These are phyloP conservation scores for Cordyceps fumosorosea DNA, from an alignment of 2,329 filamentous ascomycete species.

Conservation along the genomic window DNA sequence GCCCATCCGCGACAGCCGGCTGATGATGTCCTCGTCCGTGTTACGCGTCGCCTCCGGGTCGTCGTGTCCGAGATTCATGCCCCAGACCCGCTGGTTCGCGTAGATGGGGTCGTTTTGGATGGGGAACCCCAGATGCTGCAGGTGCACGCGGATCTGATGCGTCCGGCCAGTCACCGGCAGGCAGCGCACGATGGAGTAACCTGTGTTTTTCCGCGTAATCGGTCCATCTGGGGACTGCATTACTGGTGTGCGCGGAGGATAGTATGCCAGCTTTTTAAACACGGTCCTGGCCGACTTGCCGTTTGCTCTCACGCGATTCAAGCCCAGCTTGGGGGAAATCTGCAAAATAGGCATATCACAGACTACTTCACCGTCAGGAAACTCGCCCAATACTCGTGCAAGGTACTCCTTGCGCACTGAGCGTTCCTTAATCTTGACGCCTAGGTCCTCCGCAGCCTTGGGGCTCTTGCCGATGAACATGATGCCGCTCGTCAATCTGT, in stretches of 20 bases:
- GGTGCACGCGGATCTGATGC: conserved; percentile 88
- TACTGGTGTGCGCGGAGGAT: conserved; percentile 47
- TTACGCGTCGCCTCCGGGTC: conserved; percentile 61
- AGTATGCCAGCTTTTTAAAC: conserved; percentile 90
- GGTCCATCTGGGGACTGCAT: conserved; percentile 19
- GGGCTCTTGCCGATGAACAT: conserved; percentile 95
- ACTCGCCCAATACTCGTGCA: conserved; percentile 82
- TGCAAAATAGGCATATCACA: conserved; percentile 91
- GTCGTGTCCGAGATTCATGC: conserved; percentile 63
- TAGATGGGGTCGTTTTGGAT: conserved; percentile 98
- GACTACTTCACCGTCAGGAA: conserved; percentile 83
- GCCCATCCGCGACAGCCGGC: conserved; percentile 79
- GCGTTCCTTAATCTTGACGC: conserved; percentile 67
- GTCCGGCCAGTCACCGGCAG: conserved; percentile 89
- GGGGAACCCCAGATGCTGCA: conserved; percentile 90
- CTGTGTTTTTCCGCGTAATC: conserved; percentile 51
- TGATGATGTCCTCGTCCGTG: conserved; percentile 85
- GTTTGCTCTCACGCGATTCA: conserved; percentile 90
- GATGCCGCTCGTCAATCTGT: conserved; percentile 87
- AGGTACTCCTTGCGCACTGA: conserved; percentile 94
- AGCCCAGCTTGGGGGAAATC: conserved; percentile 88
- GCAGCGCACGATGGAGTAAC: conserved; percentile 93
- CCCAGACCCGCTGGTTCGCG: conserved; percentile 89
- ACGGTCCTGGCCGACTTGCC: conserved; percentile 87
- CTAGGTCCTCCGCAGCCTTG: conserved; percentile 70